phyloP scores from a whole-genome alignment of 768 basidiomycete genomes.

The Hygrophorus pudorinus region DNA sequence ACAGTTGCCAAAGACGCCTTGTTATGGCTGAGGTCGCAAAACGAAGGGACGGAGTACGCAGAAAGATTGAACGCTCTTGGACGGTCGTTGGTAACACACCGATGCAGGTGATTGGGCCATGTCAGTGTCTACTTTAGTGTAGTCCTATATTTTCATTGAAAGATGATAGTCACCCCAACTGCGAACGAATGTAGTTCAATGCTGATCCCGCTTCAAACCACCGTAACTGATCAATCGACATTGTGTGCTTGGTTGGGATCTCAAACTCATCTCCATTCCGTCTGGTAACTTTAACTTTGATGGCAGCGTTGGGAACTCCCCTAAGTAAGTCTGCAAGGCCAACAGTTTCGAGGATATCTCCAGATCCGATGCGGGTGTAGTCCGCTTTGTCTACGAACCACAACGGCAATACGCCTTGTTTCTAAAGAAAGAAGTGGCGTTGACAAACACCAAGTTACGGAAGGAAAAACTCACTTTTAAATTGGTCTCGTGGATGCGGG shows the following conservation, averaged over 20 bases:
- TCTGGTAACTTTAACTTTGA: conserved; percentile 59
- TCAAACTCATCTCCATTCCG: conserved; percentile 51
- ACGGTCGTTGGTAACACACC: conserved; percentile 14
- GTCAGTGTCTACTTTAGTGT: conserved; percentile 5
- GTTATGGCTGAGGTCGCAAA: conserved; percentile 21
- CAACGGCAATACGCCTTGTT: conserved; percentile 96
- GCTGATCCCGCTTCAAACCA: conserved; percentile 89
- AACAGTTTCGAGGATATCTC: conserved; percentile 73
- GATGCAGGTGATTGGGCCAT: too few species aligned
- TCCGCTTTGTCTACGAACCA: conserved; percentile 85
- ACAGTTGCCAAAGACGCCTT: conserved; percentile 50
- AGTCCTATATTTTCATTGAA: neutral
- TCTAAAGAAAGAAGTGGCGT: conserved; percentile 26
- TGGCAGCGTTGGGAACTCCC: conserved; percentile 32
- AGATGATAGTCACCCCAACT: conserved; percentile 22
- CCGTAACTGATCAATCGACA: conserved; percentile 82
- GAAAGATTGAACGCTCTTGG: conserved; percentile 19
- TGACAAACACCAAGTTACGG: too few species aligned
- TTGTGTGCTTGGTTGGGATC: conserved; percentile 74
- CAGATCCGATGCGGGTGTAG: conserved; percentile 74
- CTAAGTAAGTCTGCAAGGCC: conserved; percentile 67
- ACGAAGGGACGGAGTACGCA: conserved; percentile 13
- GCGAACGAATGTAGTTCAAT: conserved; percentile 77
- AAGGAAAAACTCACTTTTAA: conserved; percentile 52
- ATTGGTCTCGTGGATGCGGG: conserved; percentile 97